Conservation (phyloP, 352 stramenopile species). For the Phytopythium sindhum region DNA sequence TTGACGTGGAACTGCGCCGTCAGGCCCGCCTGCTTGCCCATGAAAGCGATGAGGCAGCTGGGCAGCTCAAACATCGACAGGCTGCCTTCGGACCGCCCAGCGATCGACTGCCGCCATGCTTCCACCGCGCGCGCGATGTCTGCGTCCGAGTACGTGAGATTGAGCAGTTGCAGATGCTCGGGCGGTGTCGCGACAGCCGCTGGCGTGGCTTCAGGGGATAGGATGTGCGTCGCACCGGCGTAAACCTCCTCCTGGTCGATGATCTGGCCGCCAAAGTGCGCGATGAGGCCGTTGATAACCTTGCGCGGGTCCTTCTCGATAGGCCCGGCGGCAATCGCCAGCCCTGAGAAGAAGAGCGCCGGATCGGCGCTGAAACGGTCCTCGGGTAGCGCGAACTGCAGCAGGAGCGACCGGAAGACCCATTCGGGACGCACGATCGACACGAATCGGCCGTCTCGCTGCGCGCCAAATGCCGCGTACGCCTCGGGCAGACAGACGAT, state of each 20-base stretch:
- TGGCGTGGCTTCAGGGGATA: conserved; percentile 52
- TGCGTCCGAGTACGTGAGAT: conserved; percentile 39
- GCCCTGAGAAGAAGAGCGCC: conserved; percentile 67
- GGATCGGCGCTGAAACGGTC: conserved; percentile 80
- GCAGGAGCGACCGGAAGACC: conserved; percentile 71
- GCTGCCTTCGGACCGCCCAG: conserved; percentile 15
- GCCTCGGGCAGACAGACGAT: conserved; percentile 65
- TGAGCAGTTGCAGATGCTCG: conserved; percentile 38
- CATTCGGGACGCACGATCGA: conserved; percentile 74
- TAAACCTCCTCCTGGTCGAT: conserved; percentile 48
- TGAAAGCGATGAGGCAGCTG: conserved; percentile 52
- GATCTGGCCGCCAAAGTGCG: conserved; percentile 78
- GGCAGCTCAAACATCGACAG: conserved; percentile 35
- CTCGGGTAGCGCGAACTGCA: conserved; percentile 57
- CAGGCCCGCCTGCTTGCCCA: conserved; percentile 50
- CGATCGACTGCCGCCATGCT: conserved; percentile 42
- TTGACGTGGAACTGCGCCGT: conserved; percentile 58
- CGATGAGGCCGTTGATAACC: conserved; percentile 75
- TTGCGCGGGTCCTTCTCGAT: conserved; percentile 81
- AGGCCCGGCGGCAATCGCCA: conserved; percentile 63
- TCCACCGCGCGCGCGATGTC: conserved; percentile 38
- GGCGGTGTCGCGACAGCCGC: conserved; percentile 11
- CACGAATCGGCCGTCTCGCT: conserved; percentile 65
- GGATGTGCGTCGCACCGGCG: conserved; percentile 61
- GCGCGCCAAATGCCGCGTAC: conserved; percentile 43